Evolutionary conservation across 352 stramenopile species (phyloP), one percentile per base, ranked within the genome.

Genomic region (Pythium utonaiense): DNA sequence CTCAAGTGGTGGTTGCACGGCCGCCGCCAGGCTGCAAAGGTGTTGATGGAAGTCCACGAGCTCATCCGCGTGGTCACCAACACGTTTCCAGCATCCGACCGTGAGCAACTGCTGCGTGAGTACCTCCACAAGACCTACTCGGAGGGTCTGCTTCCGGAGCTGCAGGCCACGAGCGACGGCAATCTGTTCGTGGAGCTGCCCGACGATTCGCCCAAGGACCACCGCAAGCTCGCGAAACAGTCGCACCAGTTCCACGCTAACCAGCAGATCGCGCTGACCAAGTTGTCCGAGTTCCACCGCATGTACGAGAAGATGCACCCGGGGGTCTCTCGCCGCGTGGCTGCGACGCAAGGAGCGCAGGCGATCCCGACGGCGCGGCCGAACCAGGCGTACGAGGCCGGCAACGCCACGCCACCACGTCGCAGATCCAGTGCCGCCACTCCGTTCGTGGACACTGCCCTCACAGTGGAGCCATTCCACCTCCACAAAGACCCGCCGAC

Each of bases 21-120:
- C 1, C 75, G 73, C 17, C 49, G 49, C 13, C 53, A 72, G 10
- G 48, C 55, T 3, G 65, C 62, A 16, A 50, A 61, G 1, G 58
- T 69, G 19, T 42, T 80, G 2, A 50, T 78, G 4, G 58, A 72
- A 52, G 66, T 74, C 2, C 71, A 77, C 49, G 64, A 83, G 36
- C 66, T 66, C 27, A 69, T 79, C 6, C 61, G 62, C 24, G 67
- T 74, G 24, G 55, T 80, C 33, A 67, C 69, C 6, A 44, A 55
- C 10, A 19, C 34, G 34, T 41, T 41, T 16, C 34, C 34, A 19
- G 34, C 34, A 14, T 9, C 14, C 34, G 34, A 9, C 5, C 34
- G 34, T 14, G 34, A 41, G 10, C 14, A 16, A 9, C 10, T 41
- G 10, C 34, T 41, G 10, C 34, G 34, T 41, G 34, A 41, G 34